These are phyloP conservation scores for Macrocybe gigantea DNA, from an alignment of 768 basidiomycete genomes.

Conservation along the genomic window DNA sequence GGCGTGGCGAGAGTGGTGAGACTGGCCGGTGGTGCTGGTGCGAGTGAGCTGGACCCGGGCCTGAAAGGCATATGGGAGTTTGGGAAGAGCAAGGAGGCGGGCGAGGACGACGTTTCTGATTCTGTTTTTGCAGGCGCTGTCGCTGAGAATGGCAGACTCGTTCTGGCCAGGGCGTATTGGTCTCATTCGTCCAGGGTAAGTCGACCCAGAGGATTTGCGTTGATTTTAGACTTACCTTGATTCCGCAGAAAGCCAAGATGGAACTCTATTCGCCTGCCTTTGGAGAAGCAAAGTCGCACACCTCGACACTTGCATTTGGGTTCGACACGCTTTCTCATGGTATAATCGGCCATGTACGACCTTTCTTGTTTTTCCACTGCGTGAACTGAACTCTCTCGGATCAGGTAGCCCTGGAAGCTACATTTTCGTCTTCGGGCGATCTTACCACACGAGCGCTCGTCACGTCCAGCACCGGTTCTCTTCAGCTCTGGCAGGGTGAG, in stretches of 20 bases:
- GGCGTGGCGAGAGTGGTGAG: slow-evolving; percentile 49
- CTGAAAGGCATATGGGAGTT: neutral
- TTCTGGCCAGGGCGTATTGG: slow-evolving; percentile 40
- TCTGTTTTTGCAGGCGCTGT: slow-evolving; percentile 7
- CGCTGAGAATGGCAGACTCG: slow-evolving; percentile 7
- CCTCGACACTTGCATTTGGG: slow-evolving; percentile 50
- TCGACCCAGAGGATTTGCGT: slow-evolving; percentile 8
- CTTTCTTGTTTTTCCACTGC: slow-evolving; percentile 1
- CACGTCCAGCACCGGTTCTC: slow-evolving; percentile 68
- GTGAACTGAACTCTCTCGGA: neutral
- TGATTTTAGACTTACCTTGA: neutral
- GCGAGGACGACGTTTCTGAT: slow-evolving; percentile 4
- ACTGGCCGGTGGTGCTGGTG: neutral
- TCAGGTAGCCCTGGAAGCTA: slow-evolving; percentile 48
- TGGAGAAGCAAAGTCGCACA: slow-evolving; percentile 36
- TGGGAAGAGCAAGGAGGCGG: neutral
- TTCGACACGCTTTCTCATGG: slow-evolving; percentile 68
- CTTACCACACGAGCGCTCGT: slow-evolving; percentile 42
- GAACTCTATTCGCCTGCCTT: slow-evolving; percentile 50
- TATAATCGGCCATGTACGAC: slow-evolving; percentile 57
- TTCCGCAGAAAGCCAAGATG: slow-evolving; percentile 46
- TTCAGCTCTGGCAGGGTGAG: slow-evolving; percentile 69
- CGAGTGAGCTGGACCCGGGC: neutral
- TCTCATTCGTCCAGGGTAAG: slow-evolving; percentile 49
- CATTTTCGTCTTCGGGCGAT: slow-evolving; percentile 30